phyloP scores from a whole-genome alignment of 306 rosid genomes.

The Pyrus bretschneideri region DNA sequence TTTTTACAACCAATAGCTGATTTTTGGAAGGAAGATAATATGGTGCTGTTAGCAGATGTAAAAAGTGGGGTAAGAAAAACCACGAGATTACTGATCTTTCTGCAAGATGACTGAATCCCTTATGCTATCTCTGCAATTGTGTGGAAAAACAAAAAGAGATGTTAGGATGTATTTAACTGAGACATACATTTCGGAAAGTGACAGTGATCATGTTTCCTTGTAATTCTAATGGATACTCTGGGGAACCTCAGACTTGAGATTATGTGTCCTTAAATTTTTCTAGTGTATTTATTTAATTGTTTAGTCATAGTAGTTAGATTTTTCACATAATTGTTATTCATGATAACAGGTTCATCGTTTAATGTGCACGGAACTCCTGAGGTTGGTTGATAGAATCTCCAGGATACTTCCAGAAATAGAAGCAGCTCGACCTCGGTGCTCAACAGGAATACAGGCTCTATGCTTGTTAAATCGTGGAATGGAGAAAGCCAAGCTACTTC shows the following conservation, averaged over 20 bases:
- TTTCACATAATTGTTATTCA: conserved; percentile 12
- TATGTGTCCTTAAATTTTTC: conserved; percentile 4
- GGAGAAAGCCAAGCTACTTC: conserved; percentile 49
- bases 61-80: not conserved
- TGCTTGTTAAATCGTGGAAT: conserved; percentile 41
- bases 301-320: not conserved
- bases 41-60: not conserved
- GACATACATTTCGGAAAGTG: not conserved
- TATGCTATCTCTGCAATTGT: not conserved
- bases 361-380: conserved; percentile 59
- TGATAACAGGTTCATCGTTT: conserved; percentile 57
- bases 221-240: not conserved
- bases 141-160: not conserved
- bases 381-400: conserved; percentile 39
- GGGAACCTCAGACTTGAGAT: not conserved
- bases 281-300: conserved; percentile 11
- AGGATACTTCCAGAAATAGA: conserved; percentile 62
- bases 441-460: conserved; percentile 62
- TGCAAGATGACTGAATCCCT: not conserved
- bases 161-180: not conserved
- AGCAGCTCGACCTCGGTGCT: conserved; percentile 67
- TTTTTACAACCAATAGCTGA: not conserved
- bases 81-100: not conserved
- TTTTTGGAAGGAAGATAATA: not conserved
- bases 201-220: not conserved